Percentiles rank a stretch among this genome's conserved stretches.
These are phyloP conservation scores for Scalesia atractyloides DNA, from an alignment of 129 eudicot genomes.

Conservation along the genomic window DNA sequence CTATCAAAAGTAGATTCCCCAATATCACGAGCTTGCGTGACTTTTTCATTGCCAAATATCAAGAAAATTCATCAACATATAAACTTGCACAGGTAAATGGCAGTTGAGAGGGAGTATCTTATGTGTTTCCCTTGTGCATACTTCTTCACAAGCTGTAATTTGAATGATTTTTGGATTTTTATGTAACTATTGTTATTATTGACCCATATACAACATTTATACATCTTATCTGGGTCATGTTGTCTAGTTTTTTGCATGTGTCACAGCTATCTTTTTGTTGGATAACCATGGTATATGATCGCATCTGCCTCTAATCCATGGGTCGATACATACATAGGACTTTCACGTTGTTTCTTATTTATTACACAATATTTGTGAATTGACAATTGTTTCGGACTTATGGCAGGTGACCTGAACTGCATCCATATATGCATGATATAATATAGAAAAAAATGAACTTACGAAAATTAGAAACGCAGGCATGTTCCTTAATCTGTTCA, in stretches of 20 bases:
- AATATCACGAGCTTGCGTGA: conserved; percentile 78
- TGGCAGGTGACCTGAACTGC: not conserved
- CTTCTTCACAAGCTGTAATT: not conserved
- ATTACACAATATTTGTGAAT: not conserved
- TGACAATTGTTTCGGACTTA: not conserved
- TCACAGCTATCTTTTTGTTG: not conserved
- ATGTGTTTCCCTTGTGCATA: conserved; percentile 10
- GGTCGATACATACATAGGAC: not conserved
- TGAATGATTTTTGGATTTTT: conserved; percentile 10
- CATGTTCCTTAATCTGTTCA: not conserved
- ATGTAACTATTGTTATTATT: conserved; percentile 1
- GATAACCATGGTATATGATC: conserved; percentile 3
- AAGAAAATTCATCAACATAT: conserved; percentile 86
- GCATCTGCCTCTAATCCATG: conserved; percentile 8
- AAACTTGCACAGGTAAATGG: conserved; percentile 96
- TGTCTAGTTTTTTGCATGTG: conserved; percentile 11
- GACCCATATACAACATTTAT: conserved; percentile 15
- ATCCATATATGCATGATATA: not conserved
- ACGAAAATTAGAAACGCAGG: not conserved
- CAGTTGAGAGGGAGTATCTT: conserved; percentile 17
- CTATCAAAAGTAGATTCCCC: conserved; percentile 94
- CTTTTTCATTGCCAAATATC: conserved; percentile 89
- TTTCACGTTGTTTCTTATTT: not conserved
- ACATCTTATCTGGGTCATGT: conserved; percentile 9
- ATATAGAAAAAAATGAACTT: not conserved